Evolutionary conservation across 106 monocot species (phyloP).

Genomic region (Dendrobium chrysotoxum): DNA sequence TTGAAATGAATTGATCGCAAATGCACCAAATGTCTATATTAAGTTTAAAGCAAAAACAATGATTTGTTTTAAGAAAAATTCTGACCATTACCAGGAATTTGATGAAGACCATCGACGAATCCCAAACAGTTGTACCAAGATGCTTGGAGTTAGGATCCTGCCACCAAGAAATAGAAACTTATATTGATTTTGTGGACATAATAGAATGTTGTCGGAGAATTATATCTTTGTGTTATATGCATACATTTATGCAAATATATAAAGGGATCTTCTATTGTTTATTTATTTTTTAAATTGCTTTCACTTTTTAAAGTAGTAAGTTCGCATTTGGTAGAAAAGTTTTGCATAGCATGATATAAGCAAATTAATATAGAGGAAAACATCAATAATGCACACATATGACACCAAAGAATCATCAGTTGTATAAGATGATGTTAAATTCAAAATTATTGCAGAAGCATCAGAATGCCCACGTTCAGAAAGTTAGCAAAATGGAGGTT

Average conservation of each 20-base stretch:
- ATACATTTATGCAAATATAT: conserved; percentile 1
- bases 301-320: background rate
- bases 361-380: background rate
- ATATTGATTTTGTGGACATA: background rate
- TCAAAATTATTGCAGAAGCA: background rate
- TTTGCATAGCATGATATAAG: background rate
- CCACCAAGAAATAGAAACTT: background rate
- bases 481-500: background rate
- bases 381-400: background rate
- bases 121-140: conserved; percentile 97
- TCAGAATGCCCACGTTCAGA: background rate
- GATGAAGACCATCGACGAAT: conserved; percentile 94
- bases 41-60: background rate
- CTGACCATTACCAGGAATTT: conserved; percentile 77
- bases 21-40: background rate
- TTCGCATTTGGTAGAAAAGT: background rate
- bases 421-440: background rate
- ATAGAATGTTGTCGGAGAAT: background rate
- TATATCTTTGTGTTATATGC: background rate
- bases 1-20: background rate
- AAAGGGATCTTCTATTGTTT: background rate
- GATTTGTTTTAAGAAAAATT: background rate
- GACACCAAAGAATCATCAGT: background rate
- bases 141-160: conserved; percentile 99
- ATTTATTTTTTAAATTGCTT: background rate